A percentile compares a stretch with the other conserved stretches of the same genome.
Conservation (phyloP, 2,329 filamentous ascomycete genomes). For the Paecilomyces niveus region DNA sequence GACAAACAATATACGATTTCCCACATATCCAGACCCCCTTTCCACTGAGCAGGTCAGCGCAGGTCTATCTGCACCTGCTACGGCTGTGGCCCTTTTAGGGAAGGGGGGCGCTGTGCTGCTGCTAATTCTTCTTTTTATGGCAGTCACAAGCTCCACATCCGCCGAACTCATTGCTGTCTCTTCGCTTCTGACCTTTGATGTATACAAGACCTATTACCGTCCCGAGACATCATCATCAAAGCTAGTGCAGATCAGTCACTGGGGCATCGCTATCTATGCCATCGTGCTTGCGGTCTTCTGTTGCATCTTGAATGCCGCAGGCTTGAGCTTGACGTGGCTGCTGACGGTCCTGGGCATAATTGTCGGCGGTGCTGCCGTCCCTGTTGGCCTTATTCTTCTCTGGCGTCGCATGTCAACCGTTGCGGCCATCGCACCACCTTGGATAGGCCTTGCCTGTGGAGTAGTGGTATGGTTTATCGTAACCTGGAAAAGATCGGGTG, state of each 20-base stretch:
- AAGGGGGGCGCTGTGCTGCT: conserved; percentile 28
- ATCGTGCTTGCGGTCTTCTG: conserved; percentile 41
- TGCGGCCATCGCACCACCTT: conserved; percentile 28
- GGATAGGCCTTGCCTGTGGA: conserved; percentile 25
- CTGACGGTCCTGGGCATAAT: conserved; percentile 34
- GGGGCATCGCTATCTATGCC: conserved; percentile 43
- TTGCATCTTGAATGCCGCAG: conserved; percentile 29
- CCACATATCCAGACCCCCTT: conserved; percentile 41
- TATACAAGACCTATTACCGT: conserved; percentile 45
- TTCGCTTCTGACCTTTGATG: conserved; percentile 47
- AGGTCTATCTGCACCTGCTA: conserved; percentile 28
- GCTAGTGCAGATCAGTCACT: conserved; percentile 45
- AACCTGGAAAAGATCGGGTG: conserved; percentile 24
- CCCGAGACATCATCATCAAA: conserved; percentile 37
- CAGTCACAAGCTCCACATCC: conserved; percentile 39
- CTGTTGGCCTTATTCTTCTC: conserved; percentile 30
- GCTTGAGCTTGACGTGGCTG: conserved; percentile 33
- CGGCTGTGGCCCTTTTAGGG: conserved; percentile 28
- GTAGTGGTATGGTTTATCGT: conserved; percentile 34
- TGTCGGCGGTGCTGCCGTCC: conserved; percentile 32
- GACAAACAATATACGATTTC: conserved; percentile 41
- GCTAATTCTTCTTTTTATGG: conserved; percentile 32
- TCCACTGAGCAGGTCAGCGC: conserved; percentile 22
- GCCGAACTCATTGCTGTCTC: conserved; percentile 47
- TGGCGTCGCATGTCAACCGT: conserved; percentile 34